phyloP scores from a whole-genome alignment of 768 basidiomycete species.

The Collybia mongolica region DNA sequence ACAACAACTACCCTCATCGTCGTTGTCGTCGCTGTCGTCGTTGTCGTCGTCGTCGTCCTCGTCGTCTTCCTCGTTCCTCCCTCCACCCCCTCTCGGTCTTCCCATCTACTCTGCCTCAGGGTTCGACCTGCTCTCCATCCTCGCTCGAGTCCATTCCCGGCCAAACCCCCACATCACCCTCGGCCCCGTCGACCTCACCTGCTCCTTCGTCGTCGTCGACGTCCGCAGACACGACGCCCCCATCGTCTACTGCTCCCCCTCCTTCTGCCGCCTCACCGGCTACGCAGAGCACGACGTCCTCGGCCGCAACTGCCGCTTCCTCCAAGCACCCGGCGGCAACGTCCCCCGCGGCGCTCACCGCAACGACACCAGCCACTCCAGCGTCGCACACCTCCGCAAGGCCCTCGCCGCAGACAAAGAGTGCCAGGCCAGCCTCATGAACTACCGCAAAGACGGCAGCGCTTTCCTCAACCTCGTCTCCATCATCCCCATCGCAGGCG shows the following conservation, averaged over 20 bases:
- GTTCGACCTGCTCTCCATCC: slow-evolving; percentile 83
- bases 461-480: slow-evolving; percentile 93
- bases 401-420: slow-evolving; percentile 75
- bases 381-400: slow-evolving; percentile 62
- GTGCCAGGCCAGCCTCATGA: slow-evolving; percentile 84
- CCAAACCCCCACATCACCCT: slow-evolving; percentile 73
- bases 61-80: too few relatives aligned
- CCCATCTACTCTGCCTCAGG: slow-evolving; percentile 89
- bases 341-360: slow-evolving; percentile 37
- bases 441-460: slow-evolving; percentile 81
- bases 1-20: too few relatives aligned
- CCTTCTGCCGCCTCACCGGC: slow-evolving; percentile 77
- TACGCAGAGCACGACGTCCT: slow-evolving; percentile 76
- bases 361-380: slow-evolving; percentile 62
- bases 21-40: too few relatives aligned
- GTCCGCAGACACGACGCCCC: slow-evolving; percentile 78
- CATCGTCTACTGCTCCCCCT: slow-evolving; percentile 88
- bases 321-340: slow-evolving; percentile 71
- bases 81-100: slow-evolving; percentile 33
- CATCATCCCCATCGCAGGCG: slow-evolving; percentile 82
- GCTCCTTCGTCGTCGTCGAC: slow-evolving; percentile 91
- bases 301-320: slow-evolving; percentile 88
- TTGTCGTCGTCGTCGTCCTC: too few relatives aligned
- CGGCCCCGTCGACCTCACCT: slow-evolving; percentile 91
- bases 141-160: slow-evolving; percentile 74